These are phyloP conservation scores for Arachnomyces sp. DNA, from an alignment of 2,329 filamentous ascomycete species.

Conservation along the genomic window DNA sequence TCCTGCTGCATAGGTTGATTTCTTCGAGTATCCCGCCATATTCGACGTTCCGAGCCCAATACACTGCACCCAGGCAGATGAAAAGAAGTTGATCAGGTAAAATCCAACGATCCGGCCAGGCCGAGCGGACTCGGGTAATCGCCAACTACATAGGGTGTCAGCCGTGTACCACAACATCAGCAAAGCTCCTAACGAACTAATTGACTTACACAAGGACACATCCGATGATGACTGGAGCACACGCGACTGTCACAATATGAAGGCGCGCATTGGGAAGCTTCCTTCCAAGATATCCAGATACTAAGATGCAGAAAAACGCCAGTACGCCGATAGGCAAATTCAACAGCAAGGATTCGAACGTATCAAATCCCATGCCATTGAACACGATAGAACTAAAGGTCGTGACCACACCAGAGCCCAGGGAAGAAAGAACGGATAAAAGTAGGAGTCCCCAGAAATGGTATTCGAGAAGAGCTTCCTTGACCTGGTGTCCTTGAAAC, in stretches of 20 bases:
- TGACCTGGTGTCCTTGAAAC: conserved; percentile 60
- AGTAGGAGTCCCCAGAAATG: conserved; percentile 25
- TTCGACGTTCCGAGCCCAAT: conserved; percentile 59
- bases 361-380: conserved; percentile 31
- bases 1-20: conserved; percentile 45
- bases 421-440: conserved; percentile 9
- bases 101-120: conserved; percentile 55
- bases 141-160: too few species aligned
- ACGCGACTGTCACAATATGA: conserved; percentile 53
- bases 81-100: conserved; percentile 55
- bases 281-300: conserved; percentile 54
- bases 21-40: conserved; percentile 48
- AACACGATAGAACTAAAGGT: too few species aligned
- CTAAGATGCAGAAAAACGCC: conserved; percentile 28
- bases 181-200: too few species aligned
- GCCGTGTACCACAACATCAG: too few species aligned
- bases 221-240: conserved; percentile 61
- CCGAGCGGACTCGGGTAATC: too few species aligned
- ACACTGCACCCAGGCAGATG: conserved; percentile 57
- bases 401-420: too few species aligned
- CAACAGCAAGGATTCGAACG: conserved; percentile 32
- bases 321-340: conserved; percentile 32
- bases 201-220: conserved; percentile 10
- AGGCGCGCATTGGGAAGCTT: conserved; percentile 53
- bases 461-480: conserved; percentile 41